A percentile compares a stretch with the other conserved stretches of the same genome.
phyloP scores from a whole-genome alignment of 2,329 filamentous ascomycete genomes.

The Dactylellina sp. region DNA sequence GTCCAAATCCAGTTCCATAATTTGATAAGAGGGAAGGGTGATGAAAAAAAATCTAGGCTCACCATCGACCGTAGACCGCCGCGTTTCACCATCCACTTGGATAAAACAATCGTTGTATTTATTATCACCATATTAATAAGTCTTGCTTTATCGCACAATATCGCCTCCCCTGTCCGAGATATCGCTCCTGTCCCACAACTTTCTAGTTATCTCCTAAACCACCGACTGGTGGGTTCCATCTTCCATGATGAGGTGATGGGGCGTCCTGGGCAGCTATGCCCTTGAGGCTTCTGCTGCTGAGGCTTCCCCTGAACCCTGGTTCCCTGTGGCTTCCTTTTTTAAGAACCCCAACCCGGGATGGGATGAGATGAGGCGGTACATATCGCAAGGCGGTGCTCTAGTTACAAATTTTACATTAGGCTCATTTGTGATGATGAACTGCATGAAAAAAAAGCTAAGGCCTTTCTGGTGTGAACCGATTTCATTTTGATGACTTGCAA shows the following conservation, averaged over 20 bases:
- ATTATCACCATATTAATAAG: constrained; percentile 28
- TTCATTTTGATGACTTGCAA: constrained; percentile 53
- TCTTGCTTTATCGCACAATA: constrained; percentile 16
- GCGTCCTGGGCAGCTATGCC: constrained; percentile 26
- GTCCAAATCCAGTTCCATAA: constrained; percentile 53
- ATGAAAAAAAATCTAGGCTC: constrained; percentile 55
- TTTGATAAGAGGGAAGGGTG: constrained; percentile 35
- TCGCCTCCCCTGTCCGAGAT: constrained; percentile 2
- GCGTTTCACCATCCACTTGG: constrained; percentile 48
- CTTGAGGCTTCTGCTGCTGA: constrained; percentile 47
- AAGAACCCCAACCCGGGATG: constrained; percentile 37
- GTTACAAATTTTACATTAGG: constrained; percentile 39
- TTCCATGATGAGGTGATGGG: constrained; percentile 27
- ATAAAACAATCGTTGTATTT: constrained; percentile 47
- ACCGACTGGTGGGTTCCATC: constrained; percentile 51
- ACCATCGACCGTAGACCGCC: constrained; percentile 34
- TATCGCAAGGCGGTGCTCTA: constrained; percentile 31
- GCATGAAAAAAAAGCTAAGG: constrained; percentile 16
- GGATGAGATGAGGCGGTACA: constrained; percentile 42
- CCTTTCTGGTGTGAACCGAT: constrained; percentile 10
- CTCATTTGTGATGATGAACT: constrained; percentile 47
- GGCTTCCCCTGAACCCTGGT: constrained; percentile 39
- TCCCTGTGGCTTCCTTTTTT: constrained; percentile 47
- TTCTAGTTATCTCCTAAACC: constrained; percentile 47
- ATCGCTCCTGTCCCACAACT: constrained; percentile 21